Base-by-base conservation (phyloP, 768 basidiomycete genomes). In the Psilocybe cyanescens region DNA sequence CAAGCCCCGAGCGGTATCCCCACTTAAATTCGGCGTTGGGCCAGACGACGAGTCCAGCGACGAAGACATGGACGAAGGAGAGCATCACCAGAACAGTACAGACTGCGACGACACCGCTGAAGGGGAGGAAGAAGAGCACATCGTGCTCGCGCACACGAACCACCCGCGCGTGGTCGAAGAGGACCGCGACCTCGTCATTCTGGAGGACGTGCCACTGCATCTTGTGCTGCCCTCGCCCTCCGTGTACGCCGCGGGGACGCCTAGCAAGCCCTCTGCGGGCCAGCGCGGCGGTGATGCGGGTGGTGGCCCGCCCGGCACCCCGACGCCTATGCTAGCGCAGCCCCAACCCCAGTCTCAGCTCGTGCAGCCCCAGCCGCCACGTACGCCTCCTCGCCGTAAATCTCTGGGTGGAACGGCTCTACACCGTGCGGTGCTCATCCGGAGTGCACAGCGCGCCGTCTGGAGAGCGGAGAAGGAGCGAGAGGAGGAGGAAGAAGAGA, bases 151-250 rank as follows among this genome's bases (percentile, higher is more conserved):
- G 0, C 85, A 90, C 35, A 87, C 86, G 19, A 78, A 88, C 57
- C 76, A 85, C 64, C 89, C 89, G 3, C 82, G 83, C 14, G 88
- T 91, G 6, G 82, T 90, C 0, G 84, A 90, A 65, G 89, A 90
- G 59, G 90, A 86, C 33, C 79, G 78, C 55, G 90, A 90, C 60
- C 83, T 91, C 37, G 81, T 91, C 46, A 90, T 92, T 58, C 75
- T 91, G 16, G 90, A 92, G 69, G 84, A 87, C 56, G 82, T 90
- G n/a, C 81, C 83, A 7, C 62, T 71, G 24, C 55, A 58, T 28
- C 58, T 63, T 30, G 24, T 63, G 17, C 60, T 44, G 31, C 64
- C 61, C n/a, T 58, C 65, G 17, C 65, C 68, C 39, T 50, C 60
- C 24, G 62, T 58, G 8, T 55, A 56, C 33, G 53, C 68, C 9